Evolutionary conservation across 352 stramenopile species (phyloP).

Genomic region (Phytopythium boreale): DNA sequence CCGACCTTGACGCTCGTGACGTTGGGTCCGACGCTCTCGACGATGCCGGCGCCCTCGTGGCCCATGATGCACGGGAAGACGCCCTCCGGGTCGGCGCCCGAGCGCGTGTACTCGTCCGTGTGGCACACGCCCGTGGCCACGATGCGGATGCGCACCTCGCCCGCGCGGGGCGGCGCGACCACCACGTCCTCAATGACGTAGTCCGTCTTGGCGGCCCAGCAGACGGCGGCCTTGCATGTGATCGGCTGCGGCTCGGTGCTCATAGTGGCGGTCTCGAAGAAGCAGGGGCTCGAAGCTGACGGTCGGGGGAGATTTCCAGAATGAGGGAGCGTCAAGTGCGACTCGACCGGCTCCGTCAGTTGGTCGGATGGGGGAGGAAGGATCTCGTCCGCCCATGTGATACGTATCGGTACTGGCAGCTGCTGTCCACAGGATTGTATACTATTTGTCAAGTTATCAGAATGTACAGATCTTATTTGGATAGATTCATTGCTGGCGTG

Average conservation of each 20-base stretch:
- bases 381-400: not conserved
- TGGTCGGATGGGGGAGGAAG: not conserved
- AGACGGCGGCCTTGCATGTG: slow-evolving; percentile 88
- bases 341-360: not conserved
- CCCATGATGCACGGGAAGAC: slow-evolving; percentile 88
- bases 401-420: too few species aligned
- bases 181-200: slow-evolving; percentile 82
- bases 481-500: not conserved
- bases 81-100: slow-evolving; percentile 70
- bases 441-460: not conserved
- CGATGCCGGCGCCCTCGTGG: slow-evolving; percentile 80
- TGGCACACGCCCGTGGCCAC: slow-evolving; percentile 83
- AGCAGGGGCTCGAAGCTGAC: not conserved
- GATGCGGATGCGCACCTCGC: slow-evolving; percentile 85
- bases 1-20: slow-evolving; percentile 81
- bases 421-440: not conserved
- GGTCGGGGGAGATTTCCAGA: not conserved
- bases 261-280: slow-evolving; percentile 24
- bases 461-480: not conserved
- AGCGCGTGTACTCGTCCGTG: slow-evolving; percentile 87
- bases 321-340: not conserved
- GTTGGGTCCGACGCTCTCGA: slow-evolving; percentile 77
- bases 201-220: slow-evolving; percentile 83
- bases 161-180: slow-evolving; percentile 54
- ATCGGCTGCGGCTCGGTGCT: slow-evolving; percentile 59